Evolutionary conservation across 352 stramenopile genomes (phyloP), one percentile per base, ranked within the genome.

Genomic region (Pythium brachiatum): DNA sequence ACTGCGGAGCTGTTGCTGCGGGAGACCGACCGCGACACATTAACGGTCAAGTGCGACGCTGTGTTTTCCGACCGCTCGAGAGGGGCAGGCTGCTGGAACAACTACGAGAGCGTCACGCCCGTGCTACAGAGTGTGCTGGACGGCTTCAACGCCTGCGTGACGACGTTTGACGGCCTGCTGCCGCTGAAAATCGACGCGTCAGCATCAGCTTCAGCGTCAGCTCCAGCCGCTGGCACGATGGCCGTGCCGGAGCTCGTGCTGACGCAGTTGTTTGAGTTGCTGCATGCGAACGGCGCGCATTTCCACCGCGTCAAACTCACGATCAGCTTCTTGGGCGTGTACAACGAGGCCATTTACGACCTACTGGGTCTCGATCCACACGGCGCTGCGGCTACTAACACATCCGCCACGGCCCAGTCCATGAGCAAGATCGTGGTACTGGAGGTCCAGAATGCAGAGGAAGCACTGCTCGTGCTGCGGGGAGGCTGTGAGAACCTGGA

Each of bases 261-360:
- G 0, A 62, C 61, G 36, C 75, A 90, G 62, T 61, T 89, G 21
- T 90, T 90, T 48, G 57, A 64, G 16, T 47, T 68, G 11, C 54
- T 86, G 48, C 57, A 59, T 20, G 26, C 64, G 12, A 53, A 78
- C n/a, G 74, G 75, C 9, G 47, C 57, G 5, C 72, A 76, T 7
- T 79, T 88, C 50, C 65, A 83, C 38, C 75, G 74, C 39, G 70
- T 78, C 21, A 83, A 81, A 29, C 66, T 89, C 44, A 90, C 83
- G 26, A 77, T 90, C 52, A 92, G 81, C 54, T 89, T 78, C 48
- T 72, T 99, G 3, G 96, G 97, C 51, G 95, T 99, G 15, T 98
- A 96, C 69, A 95, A 96, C 27, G 93, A 99, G 76, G 83, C 94
- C 56, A 90, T 99, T 48, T 96, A 93, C 73, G 94, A 98, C 66